phyloP scores from a whole-genome alignment of 495 filamentous ascomycete genomes.

The Zalerion maritima region DNA sequence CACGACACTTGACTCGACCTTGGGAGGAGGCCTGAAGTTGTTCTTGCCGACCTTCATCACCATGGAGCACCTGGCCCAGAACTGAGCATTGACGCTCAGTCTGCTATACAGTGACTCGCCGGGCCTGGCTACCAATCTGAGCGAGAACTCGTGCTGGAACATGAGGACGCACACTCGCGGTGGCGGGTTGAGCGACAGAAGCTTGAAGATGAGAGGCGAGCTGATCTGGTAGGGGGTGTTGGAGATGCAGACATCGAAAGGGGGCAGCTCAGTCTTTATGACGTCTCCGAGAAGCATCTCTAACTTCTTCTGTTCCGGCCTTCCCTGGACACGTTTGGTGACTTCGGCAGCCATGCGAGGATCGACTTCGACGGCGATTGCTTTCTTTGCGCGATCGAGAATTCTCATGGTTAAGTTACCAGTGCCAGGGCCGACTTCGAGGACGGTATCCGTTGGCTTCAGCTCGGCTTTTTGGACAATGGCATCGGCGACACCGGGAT shows the following conservation, averaged over 20 bases:
- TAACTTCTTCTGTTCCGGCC: conserved; percentile 60
- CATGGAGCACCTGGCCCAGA: conserved; percentile 51
- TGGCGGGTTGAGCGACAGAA: conserved; percentile 58
- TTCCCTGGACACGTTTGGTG: conserved; percentile 85
- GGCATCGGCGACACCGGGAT: conserved; percentile 79
- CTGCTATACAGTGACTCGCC: conserved; percentile 77
- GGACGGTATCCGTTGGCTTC: conserved; percentile 68
- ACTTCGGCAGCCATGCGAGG: conserved; percentile 94
- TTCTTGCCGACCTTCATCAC: conserved; percentile 68
- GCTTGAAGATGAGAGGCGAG: conserved; percentile 81
- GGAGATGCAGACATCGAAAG: conserved; percentile 82
- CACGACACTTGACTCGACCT: conserved; percentile 78
- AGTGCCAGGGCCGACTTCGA: conserved; percentile 46
- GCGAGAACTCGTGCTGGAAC: conserved; percentile 71
- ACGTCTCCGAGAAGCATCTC: conserved; percentile 85
- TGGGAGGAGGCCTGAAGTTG: conserved; percentile 88
- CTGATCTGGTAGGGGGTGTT: conserved; percentile 95
- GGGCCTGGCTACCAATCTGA: conserved; percentile 60
- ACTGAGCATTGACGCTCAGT: conserved; percentile 81
- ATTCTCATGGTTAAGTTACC: conserved; percentile 84
- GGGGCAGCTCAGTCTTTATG: conserved; percentile 73
- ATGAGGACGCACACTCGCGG: conserved; percentile 74
- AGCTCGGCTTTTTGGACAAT: conserved; percentile 76
- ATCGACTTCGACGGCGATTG: conserved; percentile 86
- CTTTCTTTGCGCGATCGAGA: conserved; percentile 70